Conservation (phyloP, 805 yeast genomes). For the Danielozyma ontarioensis region DNA sequence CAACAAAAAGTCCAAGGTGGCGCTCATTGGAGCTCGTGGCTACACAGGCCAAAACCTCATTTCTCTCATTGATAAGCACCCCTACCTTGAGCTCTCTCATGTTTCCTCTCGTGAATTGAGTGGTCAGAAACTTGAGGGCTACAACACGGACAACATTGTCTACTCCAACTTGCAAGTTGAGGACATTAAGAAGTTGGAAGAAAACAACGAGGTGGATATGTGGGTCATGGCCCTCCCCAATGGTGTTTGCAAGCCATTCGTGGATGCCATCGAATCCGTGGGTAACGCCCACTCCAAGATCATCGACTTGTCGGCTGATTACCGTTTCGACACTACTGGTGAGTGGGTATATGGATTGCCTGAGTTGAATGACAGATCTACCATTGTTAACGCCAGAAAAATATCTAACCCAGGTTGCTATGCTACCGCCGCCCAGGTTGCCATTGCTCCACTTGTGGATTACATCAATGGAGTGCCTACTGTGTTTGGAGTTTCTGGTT, state of each 20-base stretch:
- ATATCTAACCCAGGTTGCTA: slow-evolving; percentile 98
- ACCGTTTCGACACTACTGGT: slow-evolving; percentile 82
- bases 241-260: slow-evolving; percentile 90
- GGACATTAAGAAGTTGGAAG: slow-evolving; percentile 76
- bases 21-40: slow-evolving; percentile 97
- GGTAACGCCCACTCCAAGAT: slow-evolving; percentile 68
- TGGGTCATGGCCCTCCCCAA: slow-evolving; percentile 99
- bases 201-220: slow-evolving; percentile 74
- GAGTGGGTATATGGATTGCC: slow-evolving; percentile 96
- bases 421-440: slow-evolving; percentile 96
- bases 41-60: slow-evolving; percentile 93
- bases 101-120: slow-evolving; percentile 93
- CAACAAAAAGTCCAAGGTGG: slow-evolving; percentile 64
- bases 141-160: slow-evolving; percentile 71
- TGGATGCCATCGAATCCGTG: slow-evolving; percentile 70
- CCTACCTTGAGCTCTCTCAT: slow-evolving; percentile 79
- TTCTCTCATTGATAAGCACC: slow-evolving; percentile 80
- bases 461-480: slow-evolving; percentile 70
- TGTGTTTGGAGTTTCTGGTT: slow-evolving; percentile 94
- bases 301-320: slow-evolving; percentile 92
- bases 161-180: slow-evolving; percentile 86
- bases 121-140: slow-evolving; percentile 84
- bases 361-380: slow-evolving; percentile 69
- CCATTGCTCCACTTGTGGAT: slow-evolving; percentile 80
- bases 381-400: slow-evolving; percentile 65